Evolutionary conservation across 1,284 basidiomycete species (phyloP).

Genomic region (Mixia osmundae): DNA sequence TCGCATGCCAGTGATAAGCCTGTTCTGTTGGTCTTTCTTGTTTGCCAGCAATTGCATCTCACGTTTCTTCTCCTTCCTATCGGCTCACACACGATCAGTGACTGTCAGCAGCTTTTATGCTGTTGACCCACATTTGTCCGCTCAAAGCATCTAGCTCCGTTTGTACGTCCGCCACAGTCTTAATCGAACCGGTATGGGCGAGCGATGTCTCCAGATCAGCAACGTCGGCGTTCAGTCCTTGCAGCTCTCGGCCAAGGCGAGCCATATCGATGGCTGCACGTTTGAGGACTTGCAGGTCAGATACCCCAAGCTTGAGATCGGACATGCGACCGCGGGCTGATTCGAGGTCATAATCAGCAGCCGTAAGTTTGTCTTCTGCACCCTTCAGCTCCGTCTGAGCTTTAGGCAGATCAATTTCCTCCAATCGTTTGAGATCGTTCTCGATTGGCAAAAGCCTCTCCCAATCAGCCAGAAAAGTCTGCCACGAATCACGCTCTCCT

Average conservation of each 20-base stretch:
- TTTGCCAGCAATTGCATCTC: constrained; percentile 4
- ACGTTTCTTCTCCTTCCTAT: background rate
- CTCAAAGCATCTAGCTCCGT: constrained; percentile 39
- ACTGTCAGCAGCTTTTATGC: constrained; percentile 2
- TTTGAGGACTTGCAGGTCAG: constrained; percentile 41
- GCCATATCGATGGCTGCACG: constrained; percentile 38
- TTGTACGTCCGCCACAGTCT: constrained; percentile 65
- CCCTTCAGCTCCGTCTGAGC: constrained; percentile 3
- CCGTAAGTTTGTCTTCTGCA: constrained; percentile 4
- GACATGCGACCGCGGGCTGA: constrained; percentile 2
- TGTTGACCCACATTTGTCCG: constrained; percentile 36
- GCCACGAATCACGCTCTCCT: background rate
- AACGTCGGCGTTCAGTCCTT: constrained; percentile 40
- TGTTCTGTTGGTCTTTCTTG: constrained; percentile 10
- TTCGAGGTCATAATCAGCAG: constrained; percentile 7
- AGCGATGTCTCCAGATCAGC: constrained; percentile 43
- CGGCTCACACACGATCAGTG: background rate
- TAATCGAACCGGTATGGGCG: constrained; percentile 38
- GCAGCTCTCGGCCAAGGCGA: constrained; percentile 39
- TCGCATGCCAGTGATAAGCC: constrained; percentile 5
- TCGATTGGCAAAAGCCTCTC: background rate
- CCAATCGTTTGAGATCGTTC: constrained; percentile 3
- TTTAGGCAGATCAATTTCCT: constrained; percentile 13
- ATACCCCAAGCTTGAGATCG: constrained; percentile 32
- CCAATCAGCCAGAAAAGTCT: background rate